Evolutionary conservation across 2,329 filamentous ascomycete genomes (phyloP), one percentile per base, ranked within the genome.

Genomic region (Cladosporium velox): DNA sequence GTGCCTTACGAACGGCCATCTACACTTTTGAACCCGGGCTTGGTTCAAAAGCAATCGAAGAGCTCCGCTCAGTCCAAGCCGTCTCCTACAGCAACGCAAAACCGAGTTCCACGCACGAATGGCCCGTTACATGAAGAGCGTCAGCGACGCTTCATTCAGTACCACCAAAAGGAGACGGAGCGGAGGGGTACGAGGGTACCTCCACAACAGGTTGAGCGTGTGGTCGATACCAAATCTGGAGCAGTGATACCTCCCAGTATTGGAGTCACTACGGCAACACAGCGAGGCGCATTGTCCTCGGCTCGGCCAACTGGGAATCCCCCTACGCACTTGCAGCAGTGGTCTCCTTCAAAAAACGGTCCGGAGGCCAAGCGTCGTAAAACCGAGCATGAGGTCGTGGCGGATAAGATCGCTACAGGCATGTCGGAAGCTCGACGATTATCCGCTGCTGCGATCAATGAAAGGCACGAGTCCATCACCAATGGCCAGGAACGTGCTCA

Each of bases 151-250:
- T 57, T 51, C 26, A 26, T 59, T 4, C 44, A 32, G 8, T 65
- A 57, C 32, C 62, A 59, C 18, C 58, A 41, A 26, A 65, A 59
- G 41, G 62, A 65, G 28, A 38, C 62, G 14, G 54, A 65, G 38
- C 38, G 62, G 6, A 59, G 30, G 18, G 12, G 35, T 3, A 7
- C 10, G 11, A 21, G 10, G 4, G 3, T 8, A 12, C 1, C 15
- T 12, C 11, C 30, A 5, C 52, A 55, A 15, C 8, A 32, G 3
- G 5, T 12, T 21, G 28, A 15, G 18, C 52, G 12, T 30, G 18
- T 12, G 15, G 34, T 28, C 5, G 21, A 41, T 28, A 58, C 14
- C n/a, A 38, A 28, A 3, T 21, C 34, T 41, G 32, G 55, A 41
- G 34, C 34, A 11, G n/a, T 41, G 21, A 11, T 5, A 15, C 12